phyloP scores from a whole-genome alignment of 2,329 filamentous ascomycete species.

The Hypoxylon sp. region DNA sequence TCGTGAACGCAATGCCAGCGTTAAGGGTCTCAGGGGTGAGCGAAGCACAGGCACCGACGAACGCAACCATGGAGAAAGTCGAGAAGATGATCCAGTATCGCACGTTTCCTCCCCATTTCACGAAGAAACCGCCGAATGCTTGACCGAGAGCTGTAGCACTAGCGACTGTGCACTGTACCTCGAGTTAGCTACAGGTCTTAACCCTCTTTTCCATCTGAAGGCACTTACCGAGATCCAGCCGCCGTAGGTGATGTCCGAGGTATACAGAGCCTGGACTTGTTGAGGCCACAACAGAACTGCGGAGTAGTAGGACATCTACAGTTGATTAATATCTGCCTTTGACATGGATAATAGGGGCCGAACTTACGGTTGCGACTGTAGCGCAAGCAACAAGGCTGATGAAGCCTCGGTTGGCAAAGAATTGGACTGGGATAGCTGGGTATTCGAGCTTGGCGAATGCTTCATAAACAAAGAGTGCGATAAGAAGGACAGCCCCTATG shows the following conservation, averaged over 20 bases:
- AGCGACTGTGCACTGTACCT: conserved; percentile 51
- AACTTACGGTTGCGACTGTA: conserved; percentile 52
- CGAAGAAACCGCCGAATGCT: conserved; percentile 50
- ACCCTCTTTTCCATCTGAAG: neutral
- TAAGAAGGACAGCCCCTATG: conserved; percentile 51
- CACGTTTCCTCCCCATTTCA: conserved; percentile 54
- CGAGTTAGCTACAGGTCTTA: conserved; percentile 20
- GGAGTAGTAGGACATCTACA: conserved; percentile 51
- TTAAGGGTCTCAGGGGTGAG: conserved; percentile 51
- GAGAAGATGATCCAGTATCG: conserved; percentile 55
- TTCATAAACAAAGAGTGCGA: conserved; percentile 56
- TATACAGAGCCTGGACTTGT: conserved; percentile 53
- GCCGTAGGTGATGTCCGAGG: conserved; percentile 52
- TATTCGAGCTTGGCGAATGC: conserved; percentile 53
- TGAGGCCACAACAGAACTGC: conserved; percentile 55
- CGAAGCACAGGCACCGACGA: conserved; percentile 53
- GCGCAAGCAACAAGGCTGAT: conserved; percentile 54
- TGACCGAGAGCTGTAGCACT: conserved; percentile 54
- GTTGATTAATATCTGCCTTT: conserved; percentile 6
- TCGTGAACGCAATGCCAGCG: conserved; percentile 53
- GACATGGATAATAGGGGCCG: neutral
- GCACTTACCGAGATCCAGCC: conserved; percentile 53
- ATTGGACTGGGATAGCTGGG: conserved; percentile 54
- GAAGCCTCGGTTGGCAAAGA: conserved; percentile 55
- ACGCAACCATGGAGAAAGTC: conserved; percentile 55